phyloP scores from a whole-genome alignment of 805 yeast species.

The Kregervanrija delftensis region DNA sequence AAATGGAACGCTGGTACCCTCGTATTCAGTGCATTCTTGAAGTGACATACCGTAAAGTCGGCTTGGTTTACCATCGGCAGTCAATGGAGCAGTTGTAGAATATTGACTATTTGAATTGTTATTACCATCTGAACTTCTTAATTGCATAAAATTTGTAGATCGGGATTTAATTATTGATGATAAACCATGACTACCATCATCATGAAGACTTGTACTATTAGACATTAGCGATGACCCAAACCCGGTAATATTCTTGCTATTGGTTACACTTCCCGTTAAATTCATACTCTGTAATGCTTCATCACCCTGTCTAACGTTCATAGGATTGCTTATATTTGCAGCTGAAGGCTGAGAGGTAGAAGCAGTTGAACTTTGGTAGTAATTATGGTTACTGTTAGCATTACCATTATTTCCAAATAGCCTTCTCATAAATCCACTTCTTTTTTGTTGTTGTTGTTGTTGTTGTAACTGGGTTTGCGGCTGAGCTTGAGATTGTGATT shows the following conservation, averaged over 20 bases:
- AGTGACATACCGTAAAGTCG: conserved; percentile 43
- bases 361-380: neutral
- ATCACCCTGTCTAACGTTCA: conserved; percentile 26
- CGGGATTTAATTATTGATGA: conserved; percentile 34
- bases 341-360: conserved; percentile 12
- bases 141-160: conserved; percentile 39
- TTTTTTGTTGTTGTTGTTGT: conserved; percentile 9
- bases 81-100: conserved; percentile 18
- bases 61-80: neutral
- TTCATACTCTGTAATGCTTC: conserved; percentile 12
- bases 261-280: neutral
- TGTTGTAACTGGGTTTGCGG: conserved; percentile 1
- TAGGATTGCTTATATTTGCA: conserved; percentile 24
- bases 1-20: conserved; percentile 55
- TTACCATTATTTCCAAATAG: conserved; percentile 20
- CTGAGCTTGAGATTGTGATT: neutral
- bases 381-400: conserved; percentile 1
- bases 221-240: too few species aligned
- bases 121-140: conserved; percentile 6
- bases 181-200: neutral
- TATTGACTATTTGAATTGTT: neutral
- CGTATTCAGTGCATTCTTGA: conserved; percentile 55
- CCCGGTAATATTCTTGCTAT: conserved; percentile 2
- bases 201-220: neutral
- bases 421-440: conserved; percentile 24